phyloP scores from a whole-genome alignment of 495 filamentous ascomycete species.

The Xylaria curta region DNA sequence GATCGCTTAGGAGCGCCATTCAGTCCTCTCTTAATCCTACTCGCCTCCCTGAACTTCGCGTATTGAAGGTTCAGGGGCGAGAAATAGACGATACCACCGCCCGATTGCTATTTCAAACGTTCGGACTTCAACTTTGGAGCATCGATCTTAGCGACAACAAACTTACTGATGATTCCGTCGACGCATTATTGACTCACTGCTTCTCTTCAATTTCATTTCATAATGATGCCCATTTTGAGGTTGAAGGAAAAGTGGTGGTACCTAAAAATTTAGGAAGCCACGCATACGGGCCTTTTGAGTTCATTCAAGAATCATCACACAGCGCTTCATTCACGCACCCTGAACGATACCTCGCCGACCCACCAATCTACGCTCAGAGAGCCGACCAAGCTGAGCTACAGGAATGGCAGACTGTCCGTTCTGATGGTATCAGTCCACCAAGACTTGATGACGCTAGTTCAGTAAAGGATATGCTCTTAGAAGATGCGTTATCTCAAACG shows the following conservation, averaged over 20 bases:
- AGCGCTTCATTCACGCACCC: constrained; percentile 44
- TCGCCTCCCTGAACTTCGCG: constrained; percentile 45
- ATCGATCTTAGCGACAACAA: constrained; percentile 54
- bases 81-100: constrained; percentile 46
- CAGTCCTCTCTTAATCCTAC: constrained; percentile 37
- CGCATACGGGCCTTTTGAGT: constrained; percentile 43
- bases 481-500: constrained; percentile 10
- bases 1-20: constrained; percentile 38
- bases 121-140: constrained; percentile 50
- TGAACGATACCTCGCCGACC: constrained; percentile 47
- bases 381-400: constrained; percentile 27
- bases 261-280: constrained; percentile 31
- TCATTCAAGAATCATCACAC: constrained; percentile 46
- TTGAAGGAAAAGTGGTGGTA: constrained; percentile 43
- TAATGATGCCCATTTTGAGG: constrained; percentile 37
- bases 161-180: constrained; percentile 43
- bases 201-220: constrained; percentile 35
- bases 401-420: constrained; percentile 38
- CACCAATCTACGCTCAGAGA: constrained; percentile 44
- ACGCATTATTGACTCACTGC: constrained; percentile 32
- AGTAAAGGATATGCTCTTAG: constrained; percentile 40
- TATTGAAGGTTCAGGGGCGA: constrained; percentile 46
- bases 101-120: constrained; percentile 37
- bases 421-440: constrained; percentile 40
- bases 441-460: constrained; percentile 41